Evolutionary conservation across 1,284 basidiomycete genomes (phyloP), one percentile per base, ranked within the genome.

Genomic region (Naganishia sp.): DNA sequence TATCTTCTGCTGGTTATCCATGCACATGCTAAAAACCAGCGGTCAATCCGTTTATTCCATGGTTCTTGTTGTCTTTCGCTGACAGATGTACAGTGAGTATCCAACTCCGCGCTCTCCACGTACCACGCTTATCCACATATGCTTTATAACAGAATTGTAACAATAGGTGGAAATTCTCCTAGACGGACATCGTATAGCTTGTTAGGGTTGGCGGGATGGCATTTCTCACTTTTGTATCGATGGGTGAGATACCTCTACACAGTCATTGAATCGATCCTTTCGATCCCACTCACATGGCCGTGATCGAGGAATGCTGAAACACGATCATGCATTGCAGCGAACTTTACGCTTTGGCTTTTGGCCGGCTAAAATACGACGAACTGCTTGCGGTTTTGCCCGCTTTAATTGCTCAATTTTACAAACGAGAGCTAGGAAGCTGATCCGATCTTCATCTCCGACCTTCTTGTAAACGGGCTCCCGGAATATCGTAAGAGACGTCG

Each of bases 121-220:
- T n/a, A 28, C 49, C 47, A 43, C 49, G 63, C 50, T 28, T 6
- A 47, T 45, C 21, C 51, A 54, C 43, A 10, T 52, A 49, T 31
- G 45, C 21, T 18, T 21, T 43, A 18, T 9, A 9, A 13, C 69
- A 74, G 72, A 75, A 76, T 70, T 80, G 79, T 67, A 73, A 73
- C 58, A 77, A 78, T 70, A 69, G 74, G 64, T 81, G 80, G 80
- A 80, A 80, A 69, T 80, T 81, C 67, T 76, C 77, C 65, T 79
- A 70, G 52, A 66, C 25, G 42, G 25, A 47, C 42, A 28, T 58
- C 17, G 21, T 46, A 15, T 47, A 23, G 28, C 28, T 28, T 5
- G 28, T 28, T 28, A 5, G 28, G 28, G 28, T 28, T 1, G 5
- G 10, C 28, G 32, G 6, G n/a, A 11, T 35, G 32, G 56, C 56